Evolutionary conservation across 73 alveolate genomes (phyloP).

Genomic region (Paramecium biaurelia): DNA sequence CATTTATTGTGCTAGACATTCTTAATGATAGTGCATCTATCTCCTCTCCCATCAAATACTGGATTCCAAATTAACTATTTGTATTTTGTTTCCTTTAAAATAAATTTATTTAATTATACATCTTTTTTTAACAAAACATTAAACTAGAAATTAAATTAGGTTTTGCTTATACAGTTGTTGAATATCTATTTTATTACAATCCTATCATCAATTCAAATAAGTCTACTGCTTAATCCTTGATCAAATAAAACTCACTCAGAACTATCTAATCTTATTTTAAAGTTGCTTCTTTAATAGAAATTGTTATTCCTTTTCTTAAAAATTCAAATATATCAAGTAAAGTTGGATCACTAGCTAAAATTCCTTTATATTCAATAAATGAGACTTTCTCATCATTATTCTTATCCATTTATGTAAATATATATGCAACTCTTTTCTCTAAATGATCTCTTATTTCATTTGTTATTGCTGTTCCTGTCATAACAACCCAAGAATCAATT

Average conservation of each 20-base stretch:
- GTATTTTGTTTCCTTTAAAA: neutral
- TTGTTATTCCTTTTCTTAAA: conserved; percentile 27
- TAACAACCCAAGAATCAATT: conserved; percentile 8
- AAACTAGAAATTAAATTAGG: neutral
- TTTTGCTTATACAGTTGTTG: neutral
- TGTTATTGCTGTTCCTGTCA: conserved; percentile 27
- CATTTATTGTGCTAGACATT: neutral
- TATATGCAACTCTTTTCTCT: neutral
- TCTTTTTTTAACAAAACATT: neutral
- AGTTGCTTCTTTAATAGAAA: conserved; percentile 1
- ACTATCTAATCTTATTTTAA: neutral
- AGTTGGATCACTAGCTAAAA: neutral
- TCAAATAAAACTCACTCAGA: neutral
- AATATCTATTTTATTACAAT: neutral
- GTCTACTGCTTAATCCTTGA: neutral
- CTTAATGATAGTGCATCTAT: conserved; percentile 18
- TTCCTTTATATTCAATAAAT: neutral
- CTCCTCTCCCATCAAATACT: conserved; percentile 42
- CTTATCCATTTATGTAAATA: conserved; percentile 17
- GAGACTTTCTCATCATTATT: conserved; percentile 27
- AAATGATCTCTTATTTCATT: conserved; percentile 37
- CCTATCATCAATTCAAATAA: neutral
- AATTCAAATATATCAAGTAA: conserved; percentile 22
- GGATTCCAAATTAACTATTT: neutral
- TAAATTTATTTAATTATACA: neutral